These are phyloP conservation scores for Hypoxylon sp. DNA, from an alignment of 2,329 filamentous ascomycete species.

Conservation along the genomic window DNA sequence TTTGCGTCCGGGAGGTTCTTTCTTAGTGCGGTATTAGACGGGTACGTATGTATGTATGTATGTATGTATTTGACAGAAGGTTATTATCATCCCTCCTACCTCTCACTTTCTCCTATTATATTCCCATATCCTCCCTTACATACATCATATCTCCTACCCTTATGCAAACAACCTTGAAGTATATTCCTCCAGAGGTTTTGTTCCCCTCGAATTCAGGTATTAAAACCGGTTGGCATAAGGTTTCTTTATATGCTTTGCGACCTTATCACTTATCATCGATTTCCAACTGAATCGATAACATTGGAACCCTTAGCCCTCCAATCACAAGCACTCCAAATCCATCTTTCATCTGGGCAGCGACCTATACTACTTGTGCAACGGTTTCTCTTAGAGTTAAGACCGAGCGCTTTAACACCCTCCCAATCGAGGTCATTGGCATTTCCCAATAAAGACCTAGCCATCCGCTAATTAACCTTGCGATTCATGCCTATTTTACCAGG, in stretches of 20 bases:
- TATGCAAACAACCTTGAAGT: constrained; percentile 31
- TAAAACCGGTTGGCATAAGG: constrained; percentile 22
- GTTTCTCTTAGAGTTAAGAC: constrained; percentile 36
- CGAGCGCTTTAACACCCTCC: constrained; percentile 17
- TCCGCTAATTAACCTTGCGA: constrained; percentile 34
- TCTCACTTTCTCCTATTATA: constrained; percentile 23
- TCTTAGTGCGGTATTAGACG: constrained; percentile 24
- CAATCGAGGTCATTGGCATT: constrained; percentile 29
- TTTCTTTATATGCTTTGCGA: constrained; percentile 6
- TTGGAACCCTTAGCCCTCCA: not conserved
- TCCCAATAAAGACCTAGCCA: constrained; percentile 44
- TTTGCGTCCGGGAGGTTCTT: constrained; percentile 34
- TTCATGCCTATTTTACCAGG: constrained; percentile 24
- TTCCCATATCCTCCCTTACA: constrained; percentile 39
- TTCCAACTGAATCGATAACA: not conserved
- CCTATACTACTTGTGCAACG: not conserved
- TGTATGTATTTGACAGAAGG: constrained; percentile 38
- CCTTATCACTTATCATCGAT: constrained; percentile 34
- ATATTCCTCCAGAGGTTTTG: constrained; percentile 12
- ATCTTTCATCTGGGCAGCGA: not conserved
- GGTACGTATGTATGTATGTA: no score
- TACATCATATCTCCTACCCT: constrained; percentile 23
- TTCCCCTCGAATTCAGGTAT: constrained; percentile 19
- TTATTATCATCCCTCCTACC: constrained; percentile 36
- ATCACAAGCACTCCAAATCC: constrained; percentile 27